phyloP scores from a whole-genome alignment of 1,284 basidiomycete species.

The Pyrrhoderma lamaoense region DNA sequence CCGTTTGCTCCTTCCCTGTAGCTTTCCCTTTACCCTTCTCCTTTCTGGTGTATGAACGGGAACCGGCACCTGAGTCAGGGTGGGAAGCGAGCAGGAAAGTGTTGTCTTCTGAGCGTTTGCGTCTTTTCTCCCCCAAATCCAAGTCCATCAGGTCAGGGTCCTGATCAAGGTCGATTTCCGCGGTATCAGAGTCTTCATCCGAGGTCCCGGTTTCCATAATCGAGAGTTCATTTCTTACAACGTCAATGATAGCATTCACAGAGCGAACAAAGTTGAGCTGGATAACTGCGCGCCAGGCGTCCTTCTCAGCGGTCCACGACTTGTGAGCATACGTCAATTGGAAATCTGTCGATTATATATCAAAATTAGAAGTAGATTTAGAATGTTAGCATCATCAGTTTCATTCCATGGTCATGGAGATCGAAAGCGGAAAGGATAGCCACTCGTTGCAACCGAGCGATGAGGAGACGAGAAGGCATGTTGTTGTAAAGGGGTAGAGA shows the following conservation, averaged over 20 bases:
- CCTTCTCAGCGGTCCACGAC: constrained; percentile 61
- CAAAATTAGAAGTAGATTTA: no score
- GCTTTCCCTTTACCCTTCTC: neutral
- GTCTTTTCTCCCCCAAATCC: neutral
- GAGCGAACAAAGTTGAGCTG: constrained; percentile 70
- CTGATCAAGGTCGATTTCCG: neutral
- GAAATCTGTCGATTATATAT: constrained; percentile 42
- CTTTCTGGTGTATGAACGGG: neutral
- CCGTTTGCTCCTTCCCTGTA: neutral
- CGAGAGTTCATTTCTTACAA: constrained; percentile 48
- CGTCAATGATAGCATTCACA: constrained; percentile 51
- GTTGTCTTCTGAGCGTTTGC: neutral
- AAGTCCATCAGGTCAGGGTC: neutral
- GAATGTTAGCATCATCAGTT: constrained; percentile 7
- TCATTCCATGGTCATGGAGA: no score
- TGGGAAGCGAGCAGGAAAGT: neutral
- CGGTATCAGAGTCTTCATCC: neutral
- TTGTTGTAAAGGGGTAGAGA: no score
- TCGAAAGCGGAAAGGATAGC: no score
- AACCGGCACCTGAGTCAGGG: neutral
- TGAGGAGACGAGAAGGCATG: no score
- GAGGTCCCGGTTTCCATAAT: constrained; percentile 7
- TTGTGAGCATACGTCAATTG: constrained; percentile 58
- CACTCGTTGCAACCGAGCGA: no score
- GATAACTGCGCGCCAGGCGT: constrained; percentile 67